Evolutionary conservation across 805 yeast species (phyloP), one percentile per base, ranked within the genome.

Genomic region (Ogataea neopini): DNA sequence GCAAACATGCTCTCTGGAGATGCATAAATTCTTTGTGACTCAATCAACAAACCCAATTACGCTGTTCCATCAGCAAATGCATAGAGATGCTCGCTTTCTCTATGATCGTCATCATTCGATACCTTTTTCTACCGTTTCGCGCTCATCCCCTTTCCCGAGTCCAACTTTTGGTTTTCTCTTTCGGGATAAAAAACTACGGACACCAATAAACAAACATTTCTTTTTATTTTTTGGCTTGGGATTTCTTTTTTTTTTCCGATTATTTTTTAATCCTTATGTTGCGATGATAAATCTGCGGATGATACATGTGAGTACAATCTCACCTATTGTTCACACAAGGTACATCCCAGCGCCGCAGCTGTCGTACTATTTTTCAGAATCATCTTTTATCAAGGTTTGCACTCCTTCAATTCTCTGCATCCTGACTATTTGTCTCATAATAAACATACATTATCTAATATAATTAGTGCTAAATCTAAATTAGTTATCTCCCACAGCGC

Each of bases 1-100:
- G 44, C 53, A 10, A 45, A 22, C 41, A 37, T 49, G 18, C 50
- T 49, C 40, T 44, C 47, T 22, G 47, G 37, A 22, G 35, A 40
- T 3, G 22, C 23, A 8, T 30, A 18, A 30, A n/a, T n/a, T n/a
- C n/a, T 11, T 30, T 17, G 14, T 18, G 17, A 14, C 15, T 4
- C 3, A 30, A n/a, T 3, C 5, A 28, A 28, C 13, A 28, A 10
- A 28, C n/a, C n/a, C n/a, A n/a, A n/a, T n/a, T n/a, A n/a, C n/a
- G n/a, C n/a, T n/a, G n/a, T n/a, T n/a, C 29, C 29, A 7, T 25
- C 29, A 11, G 11, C 29, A 25, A 25, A 25, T 25, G 17, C 36
- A 32, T 32, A 32, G 36, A 5, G 36, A 32, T 32, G 6, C 5
- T 11, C 22, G 32, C 41, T 30, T 8, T 22, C 22, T 25, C 14